Evolutionary conservation across 1,139 yeast species (phyloP), one percentile per base, ranked within the genome.

Genomic region (Lodderomyces orthopsilosis): DNA sequence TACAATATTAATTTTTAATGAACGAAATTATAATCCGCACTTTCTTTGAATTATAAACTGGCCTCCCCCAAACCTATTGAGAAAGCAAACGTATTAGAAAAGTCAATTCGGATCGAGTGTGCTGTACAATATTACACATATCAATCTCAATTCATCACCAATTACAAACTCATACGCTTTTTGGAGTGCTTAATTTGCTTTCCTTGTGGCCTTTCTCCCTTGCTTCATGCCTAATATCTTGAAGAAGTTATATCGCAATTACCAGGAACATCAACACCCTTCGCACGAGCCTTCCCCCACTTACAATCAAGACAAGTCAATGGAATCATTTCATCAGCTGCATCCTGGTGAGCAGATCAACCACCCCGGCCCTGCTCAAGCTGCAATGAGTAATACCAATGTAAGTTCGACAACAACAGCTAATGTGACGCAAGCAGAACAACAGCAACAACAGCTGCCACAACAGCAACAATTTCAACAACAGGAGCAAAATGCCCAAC

Each of bases 221-320:
- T 30, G 17, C 37, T 54, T 47, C 41, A 56, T 56, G 61, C 50
- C 57, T 10, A 58, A 57, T 45, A 44, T 58, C 35, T 52, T 58
- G 37, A 53, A 45, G 44, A 58, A 55, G 45, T 58, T 58, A 43
- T 58, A 58, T 42, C 53, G 56, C 21, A 46, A 54, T 19, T 56
- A 49, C 46, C 53, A 46, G 53, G 47, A 26, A 18, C 24, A 10
- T 7, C 43, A 36, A 23, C 47, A 37, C 38, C 21, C 28, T 6
- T 42, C 34, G 17, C 49, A 30, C 13, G 28, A 28, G 34, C 39
- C 38, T 21, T 30, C 19, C 7, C 15, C 23, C 6, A 19, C 24
- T 34, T 30, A 15, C 19, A 30, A 6, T 15, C 19, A 30, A 30
- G 19, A 30, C 15, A 30, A 14, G 19, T 42, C 41, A 36, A 49